phyloP scores from a whole-genome alignment of 2,329 filamentous ascomycete genomes.

The Thyridium curvatum region DNA sequence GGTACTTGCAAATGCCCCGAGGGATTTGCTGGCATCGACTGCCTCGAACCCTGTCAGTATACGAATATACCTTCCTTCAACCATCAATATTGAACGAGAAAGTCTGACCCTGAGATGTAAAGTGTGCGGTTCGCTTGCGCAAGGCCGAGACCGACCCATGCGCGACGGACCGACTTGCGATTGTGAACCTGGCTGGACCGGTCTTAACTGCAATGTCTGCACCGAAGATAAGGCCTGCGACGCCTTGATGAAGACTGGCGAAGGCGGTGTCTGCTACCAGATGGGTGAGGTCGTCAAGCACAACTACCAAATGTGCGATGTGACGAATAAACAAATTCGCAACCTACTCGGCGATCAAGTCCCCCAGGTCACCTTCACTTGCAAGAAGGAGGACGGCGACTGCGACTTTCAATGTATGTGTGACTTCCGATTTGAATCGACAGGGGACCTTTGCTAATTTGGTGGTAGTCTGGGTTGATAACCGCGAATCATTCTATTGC shows the following conservation, averaged over 20 bases:
- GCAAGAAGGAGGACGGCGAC: slow-evolving; percentile 63
- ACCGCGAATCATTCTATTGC: slow-evolving; percentile 94
- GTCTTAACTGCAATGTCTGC: slow-evolving; percentile 98
- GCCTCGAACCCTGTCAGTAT: slow-evolving; percentile 66
- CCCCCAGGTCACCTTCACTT: slow-evolving; percentile 92
- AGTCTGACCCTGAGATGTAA: too few species aligned
- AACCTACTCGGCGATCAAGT: slow-evolving; percentile 77
- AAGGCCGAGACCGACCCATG: slow-evolving; percentile 72
- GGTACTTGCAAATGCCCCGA: slow-evolving; percentile 90
- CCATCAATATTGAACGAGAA: too few species aligned
- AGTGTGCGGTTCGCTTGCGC: slow-evolving; percentile 82
- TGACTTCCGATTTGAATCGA: too few species aligned
- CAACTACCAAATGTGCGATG: slow-evolving; percentile 97
- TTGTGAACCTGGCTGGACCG: slow-evolving; percentile 89
- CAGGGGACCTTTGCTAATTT: slow-evolving; percentile 1
- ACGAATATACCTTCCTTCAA: neutral
- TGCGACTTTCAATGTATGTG: slow-evolving; percentile 91
- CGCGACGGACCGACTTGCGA: slow-evolving; percentile 64
- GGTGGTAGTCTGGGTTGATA: slow-evolving; percentile 82
- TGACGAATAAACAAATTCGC: slow-evolving; percentile 92
- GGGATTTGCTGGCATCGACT: slow-evolving; percentile 92
- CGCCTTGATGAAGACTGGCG: slow-evolving; percentile 74
- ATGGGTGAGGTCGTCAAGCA: slow-evolving; percentile 85
- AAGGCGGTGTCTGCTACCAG: slow-evolving; percentile 86
- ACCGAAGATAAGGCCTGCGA: slow-evolving; percentile 77